These are phyloP conservation scores for Malbranchea cinnamomea DNA, from an alignment of 2,329 filamentous ascomycete genomes.

Conservation along the genomic window DNA sequence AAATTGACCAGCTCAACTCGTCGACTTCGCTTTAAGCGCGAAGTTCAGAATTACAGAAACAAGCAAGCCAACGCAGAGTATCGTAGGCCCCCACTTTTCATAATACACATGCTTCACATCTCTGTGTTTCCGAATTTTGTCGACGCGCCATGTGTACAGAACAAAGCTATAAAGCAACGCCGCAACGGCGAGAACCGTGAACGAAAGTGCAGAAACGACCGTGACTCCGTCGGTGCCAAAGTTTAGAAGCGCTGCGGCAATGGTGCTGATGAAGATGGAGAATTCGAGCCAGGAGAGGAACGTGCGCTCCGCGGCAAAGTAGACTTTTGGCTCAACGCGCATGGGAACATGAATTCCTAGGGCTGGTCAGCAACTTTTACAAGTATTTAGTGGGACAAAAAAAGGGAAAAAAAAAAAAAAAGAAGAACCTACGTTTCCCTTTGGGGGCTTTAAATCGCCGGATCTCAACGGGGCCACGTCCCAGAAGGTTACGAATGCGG, in stretches of 20 bases:
- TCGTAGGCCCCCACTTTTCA: constrained; percentile 70
- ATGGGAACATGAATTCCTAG: constrained; percentile 90
- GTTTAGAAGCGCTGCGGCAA: constrained; percentile 71
- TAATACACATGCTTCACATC: constrained; percentile 69
- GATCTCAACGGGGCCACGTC: constrained; percentile 29
- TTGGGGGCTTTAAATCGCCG: constrained; percentile 44
- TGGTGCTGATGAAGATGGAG: constrained; percentile 81
- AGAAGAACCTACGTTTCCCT: constrained; percentile 32
- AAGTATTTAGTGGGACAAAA: constrained; percentile 14
- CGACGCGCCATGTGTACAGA: constrained; percentile 77
- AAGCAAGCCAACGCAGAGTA: constrained; percentile 60
- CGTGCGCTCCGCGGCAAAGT: constrained; percentile 88
- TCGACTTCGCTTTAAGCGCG: constrained; percentile 54
- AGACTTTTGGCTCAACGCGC: constrained; percentile 93
- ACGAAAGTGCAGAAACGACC: constrained; percentile 57
- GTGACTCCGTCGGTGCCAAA: constrained; percentile 50
- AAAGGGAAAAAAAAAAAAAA: background rate
- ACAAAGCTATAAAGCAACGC: constrained; percentile 70
- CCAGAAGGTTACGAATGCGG: constrained; percentile 21
- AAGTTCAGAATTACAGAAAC: constrained; percentile 66
- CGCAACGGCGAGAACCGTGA: constrained; percentile 65
- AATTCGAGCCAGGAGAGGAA: constrained; percentile 97
- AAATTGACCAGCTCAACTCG: constrained; percentile 18
- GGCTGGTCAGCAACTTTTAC: too few species aligned
- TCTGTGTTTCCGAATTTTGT: constrained; percentile 65